These are phyloP conservation scores for Aspergillus sp. DNA, from an alignment of 2,329 filamentous ascomycete species.

Conservation along the genomic window DNA sequence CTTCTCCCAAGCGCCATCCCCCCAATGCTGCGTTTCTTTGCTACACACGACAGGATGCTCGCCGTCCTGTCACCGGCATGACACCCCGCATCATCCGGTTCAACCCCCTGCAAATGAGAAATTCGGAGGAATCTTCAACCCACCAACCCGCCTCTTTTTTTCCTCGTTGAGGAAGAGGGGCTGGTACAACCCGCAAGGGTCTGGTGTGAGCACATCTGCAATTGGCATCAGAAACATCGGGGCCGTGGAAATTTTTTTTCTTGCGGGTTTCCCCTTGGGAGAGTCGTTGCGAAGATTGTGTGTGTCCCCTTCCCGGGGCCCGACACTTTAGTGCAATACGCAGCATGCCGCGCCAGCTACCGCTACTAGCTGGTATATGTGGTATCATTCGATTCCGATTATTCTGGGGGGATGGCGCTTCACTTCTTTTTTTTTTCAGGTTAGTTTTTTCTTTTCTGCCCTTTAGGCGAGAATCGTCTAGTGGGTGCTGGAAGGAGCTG, in stretches of 20 bases:
- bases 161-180: slow-evolving; percentile 13
- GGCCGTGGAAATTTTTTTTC: slow-evolving; percentile 46
- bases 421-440: slow-evolving; percentile 49
- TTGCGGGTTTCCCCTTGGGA: slow-evolving; percentile 69
- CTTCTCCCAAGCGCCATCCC: slow-evolving; percentile 71
- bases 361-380: slow-evolving; percentile 35
- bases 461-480: slow-evolving; percentile 3
- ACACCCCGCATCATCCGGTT: slow-evolving; percentile 12
- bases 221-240: slow-evolving; percentile 90
- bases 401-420: slow-evolving; percentile 81
- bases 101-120: slow-evolving; percentile 77
- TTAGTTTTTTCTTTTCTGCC: slow-evolving; percentile 42
- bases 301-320: slow-evolving; percentile 40
- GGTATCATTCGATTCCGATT: slow-evolving; percentile 89
- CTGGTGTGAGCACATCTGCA: slow-evolving; percentile 83
- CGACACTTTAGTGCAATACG: slow-evolving; percentile 95
- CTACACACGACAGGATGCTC: slow-evolving; percentile 67
- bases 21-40: slow-evolving; percentile 95
- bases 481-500: slow-evolving; percentile 24
- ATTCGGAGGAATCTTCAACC: slow-evolving; percentile 95
- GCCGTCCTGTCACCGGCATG: slow-evolving; percentile 24
- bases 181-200: slow-evolving; percentile 75
- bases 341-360: slow-evolving; percentile 63
- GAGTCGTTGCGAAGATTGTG: slow-evolving; percentile 94
- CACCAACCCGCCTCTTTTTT: slow-evolving; percentile 43